phyloP scores from a whole-genome alignment of 2,329 filamentous ascomycete species.

The Ophiostoma angusticollis region DNA sequence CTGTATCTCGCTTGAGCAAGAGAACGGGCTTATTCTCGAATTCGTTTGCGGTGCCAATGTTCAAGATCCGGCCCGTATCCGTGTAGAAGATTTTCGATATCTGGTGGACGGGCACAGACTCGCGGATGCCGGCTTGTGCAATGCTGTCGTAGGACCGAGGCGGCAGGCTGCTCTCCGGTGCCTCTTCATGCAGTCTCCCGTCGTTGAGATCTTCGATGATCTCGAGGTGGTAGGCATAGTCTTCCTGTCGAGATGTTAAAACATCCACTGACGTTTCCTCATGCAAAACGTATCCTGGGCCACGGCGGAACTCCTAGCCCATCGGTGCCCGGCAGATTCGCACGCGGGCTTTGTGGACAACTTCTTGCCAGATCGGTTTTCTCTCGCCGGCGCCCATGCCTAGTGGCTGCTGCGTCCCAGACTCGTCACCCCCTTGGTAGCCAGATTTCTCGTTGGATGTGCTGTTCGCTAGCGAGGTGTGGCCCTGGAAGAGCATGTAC shows the following conservation, averaged over 20 bases:
- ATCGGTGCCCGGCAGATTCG: constrained; percentile 63
- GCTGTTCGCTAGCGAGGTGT: constrained; percentile 27
- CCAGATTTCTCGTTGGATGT: background rate
- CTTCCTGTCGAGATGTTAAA: constrained; percentile 19
- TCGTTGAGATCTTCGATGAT: constrained; percentile 68
- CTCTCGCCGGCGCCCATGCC: constrained; percentile 40
- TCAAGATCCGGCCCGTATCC: constrained; percentile 78
- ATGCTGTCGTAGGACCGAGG: constrained; percentile 34
- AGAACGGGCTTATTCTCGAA: constrained; percentile 62
- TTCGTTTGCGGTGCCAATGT: constrained; percentile 49
- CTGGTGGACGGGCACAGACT: constrained; percentile 40
- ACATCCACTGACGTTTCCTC: background rate
- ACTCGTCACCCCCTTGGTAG: background rate
- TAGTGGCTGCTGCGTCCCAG: constrained; percentile 19
- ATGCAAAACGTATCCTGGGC: constrained; percentile 21
- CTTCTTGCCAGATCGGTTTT: constrained; percentile 83
- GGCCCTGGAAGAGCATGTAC: constrained; percentile 89
- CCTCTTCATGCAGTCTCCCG: constrained; percentile 38
- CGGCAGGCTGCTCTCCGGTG: constrained; percentile 9
- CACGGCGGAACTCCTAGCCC: constrained; percentile 31
- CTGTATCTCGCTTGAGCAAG: constrained; percentile 57
- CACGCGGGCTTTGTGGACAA: constrained; percentile 82
- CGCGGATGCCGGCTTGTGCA: constrained; percentile 33
- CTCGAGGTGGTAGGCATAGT: constrained; percentile 67
- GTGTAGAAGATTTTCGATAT: constrained; percentile 90